phyloP scores from a whole-genome alignment of 75 land plant species.

The Pseudotsuga menziesii region DNA sequence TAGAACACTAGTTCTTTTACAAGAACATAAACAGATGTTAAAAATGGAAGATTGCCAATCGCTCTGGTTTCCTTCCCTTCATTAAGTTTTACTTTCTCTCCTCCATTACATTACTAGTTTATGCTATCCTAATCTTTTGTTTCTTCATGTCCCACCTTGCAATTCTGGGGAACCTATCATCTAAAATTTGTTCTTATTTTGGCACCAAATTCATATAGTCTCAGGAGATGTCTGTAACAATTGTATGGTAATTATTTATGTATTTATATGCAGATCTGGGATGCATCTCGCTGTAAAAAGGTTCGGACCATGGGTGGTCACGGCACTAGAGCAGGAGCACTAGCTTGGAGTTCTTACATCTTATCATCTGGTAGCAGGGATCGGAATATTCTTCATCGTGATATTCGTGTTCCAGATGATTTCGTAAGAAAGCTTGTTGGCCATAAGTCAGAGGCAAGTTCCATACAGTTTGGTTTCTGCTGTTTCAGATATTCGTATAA shows the following conservation, averaged over 20 bases:
- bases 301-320: constrained; percentile 85
- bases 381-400: constrained; percentile 69
- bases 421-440: constrained; percentile 68
- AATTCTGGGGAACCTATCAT: not conserved
- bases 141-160: not conserved
- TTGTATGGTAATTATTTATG: no score
- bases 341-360: constrained; percentile 77
- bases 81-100: not conserved
- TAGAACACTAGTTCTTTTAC: no score
- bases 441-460: constrained; percentile 72
- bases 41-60: no score
- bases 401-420: constrained; percentile 74
- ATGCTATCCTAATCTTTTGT: not conserved
- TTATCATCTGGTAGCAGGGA: constrained; percentile 87
- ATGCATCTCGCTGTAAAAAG: constrained; percentile 72
- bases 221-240: no score
- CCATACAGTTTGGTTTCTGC: not conserved
- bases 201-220: no score
- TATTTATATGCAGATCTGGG: constrained; percentile 65
- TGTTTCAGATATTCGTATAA: not conserved
- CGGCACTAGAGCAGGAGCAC: constrained; percentile 68
- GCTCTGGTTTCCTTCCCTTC: no score
- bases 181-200: not conserved
- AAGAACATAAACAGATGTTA: no score
- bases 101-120: not conserved